Percentiles rank a stretch among this genome's conserved stretches.
These are phyloP conservation scores for Wickerhamomyces sydowiorum DNA, from an alignment of 805 yeast species.

Conservation along the genomic window DNA sequence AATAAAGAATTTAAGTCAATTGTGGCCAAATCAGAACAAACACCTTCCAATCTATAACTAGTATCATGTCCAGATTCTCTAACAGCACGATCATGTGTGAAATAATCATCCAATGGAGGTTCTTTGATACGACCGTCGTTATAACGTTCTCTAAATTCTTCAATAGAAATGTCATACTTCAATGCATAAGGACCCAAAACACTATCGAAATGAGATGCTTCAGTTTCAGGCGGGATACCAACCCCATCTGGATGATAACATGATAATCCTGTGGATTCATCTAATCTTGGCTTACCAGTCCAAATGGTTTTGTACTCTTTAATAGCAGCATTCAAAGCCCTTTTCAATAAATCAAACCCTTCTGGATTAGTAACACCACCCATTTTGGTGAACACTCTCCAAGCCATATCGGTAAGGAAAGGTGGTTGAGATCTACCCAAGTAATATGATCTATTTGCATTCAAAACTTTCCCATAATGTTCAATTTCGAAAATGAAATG, in stretches of 20 bases:
- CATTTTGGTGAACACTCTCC: conserved; percentile 57
- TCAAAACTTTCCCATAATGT: conserved; percentile 87
- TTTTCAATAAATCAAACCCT: conserved; percentile 54
- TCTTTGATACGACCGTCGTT: conserved; percentile 61
- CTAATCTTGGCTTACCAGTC: conserved; percentile 70
- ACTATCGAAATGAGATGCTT: conserved; percentile 76
- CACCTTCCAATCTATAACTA: conserved; percentile 81
- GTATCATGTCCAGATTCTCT: conserved; percentile 98
- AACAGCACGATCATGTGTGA: conserved; percentile 88
- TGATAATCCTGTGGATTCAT: conserved; percentile 70
- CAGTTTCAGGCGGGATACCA: conserved; percentile 98
- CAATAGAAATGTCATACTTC: conserved; percentile 51
- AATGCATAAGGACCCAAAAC: conserved; percentile 63
- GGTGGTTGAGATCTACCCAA: conserved; percentile 95
- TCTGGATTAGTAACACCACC: conserved; percentile 40
- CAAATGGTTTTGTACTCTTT: conserved; percentile 82
- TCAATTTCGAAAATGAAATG: conserved; percentile 87
- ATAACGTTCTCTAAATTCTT: conserved; percentile 64
- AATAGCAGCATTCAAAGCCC: conserved; percentile 74
- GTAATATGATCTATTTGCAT: conserved; percentile 91
- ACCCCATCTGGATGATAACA: conserved; percentile 85
- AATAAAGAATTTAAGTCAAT: conserved; percentile 82
- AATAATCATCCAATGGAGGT: conserved; percentile 82
- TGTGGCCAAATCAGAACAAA: conserved; percentile 85
- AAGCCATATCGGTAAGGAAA: conserved; percentile 87